Percentiles rank a stretch among this genome's conserved stretches.
Evolutionary conservation across 371 early-diverging fungal genomes (phyloP).

Genomic region (Mucor mucedo): DNA sequence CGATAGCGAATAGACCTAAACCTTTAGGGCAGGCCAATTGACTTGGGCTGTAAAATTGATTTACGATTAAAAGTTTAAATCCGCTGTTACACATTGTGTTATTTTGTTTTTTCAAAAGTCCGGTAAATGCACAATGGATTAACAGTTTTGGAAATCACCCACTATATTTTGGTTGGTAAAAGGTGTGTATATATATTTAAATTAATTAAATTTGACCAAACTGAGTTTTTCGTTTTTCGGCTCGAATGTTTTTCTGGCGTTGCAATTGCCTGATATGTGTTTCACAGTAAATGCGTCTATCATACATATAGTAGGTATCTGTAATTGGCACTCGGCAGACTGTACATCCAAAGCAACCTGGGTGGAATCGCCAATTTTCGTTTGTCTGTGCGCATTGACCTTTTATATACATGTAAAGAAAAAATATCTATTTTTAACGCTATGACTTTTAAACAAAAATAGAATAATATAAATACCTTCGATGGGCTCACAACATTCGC

Average conservation of each 20-base stretch:
- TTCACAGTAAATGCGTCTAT: constrained; percentile 80
- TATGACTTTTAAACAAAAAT: background rate
- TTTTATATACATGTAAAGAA: background rate
- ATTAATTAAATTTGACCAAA: constrained; percentile 11
- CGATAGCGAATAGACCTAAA: too few species aligned
- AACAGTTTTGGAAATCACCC: too few species aligned
- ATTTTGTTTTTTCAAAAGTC: too few species aligned
- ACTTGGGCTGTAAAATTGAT: too few species aligned
- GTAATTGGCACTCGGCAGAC: constrained; percentile 71
- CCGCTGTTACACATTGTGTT: too few species aligned
- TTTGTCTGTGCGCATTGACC: constrained; percentile 3
- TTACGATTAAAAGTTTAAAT: too few species aligned
- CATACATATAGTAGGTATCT: constrained; percentile 82
- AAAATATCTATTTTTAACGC: too few species aligned
- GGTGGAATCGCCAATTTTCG: constrained; percentile 66
- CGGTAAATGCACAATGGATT: too few species aligned
- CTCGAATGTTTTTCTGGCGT: constrained; percentile 62
- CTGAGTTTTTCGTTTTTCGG: constrained; percentile 74
- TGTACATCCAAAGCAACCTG: constrained; percentile 49
- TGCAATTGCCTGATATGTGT: constrained; percentile 73
- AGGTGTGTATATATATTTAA: too few species aligned
- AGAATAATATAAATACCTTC: constrained; percentile 72
- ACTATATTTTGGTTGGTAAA: too few species aligned
- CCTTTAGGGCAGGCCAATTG: too few species aligned
- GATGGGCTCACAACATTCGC: constrained; percentile 76